Evolutionary conservation across 2,329 filamentous ascomycete genomes (phyloP).

Genomic region (Penicillium hordei): DNA sequence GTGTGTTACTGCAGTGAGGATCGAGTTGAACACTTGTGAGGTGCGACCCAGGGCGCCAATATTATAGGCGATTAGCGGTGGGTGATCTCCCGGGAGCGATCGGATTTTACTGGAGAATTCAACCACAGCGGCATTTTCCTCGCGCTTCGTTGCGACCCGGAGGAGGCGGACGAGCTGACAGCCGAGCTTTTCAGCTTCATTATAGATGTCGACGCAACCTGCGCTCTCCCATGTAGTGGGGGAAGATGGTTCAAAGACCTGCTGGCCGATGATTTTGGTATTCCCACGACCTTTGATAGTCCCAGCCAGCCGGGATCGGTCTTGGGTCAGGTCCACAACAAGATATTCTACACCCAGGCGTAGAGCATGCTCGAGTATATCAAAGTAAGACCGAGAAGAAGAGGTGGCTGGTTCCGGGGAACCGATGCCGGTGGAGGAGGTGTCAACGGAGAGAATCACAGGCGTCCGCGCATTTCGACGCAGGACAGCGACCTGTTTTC

Average conservation of each 20-base stretch:
- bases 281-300: conserved; percentile 38
- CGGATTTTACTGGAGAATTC: conserved; percentile 41
- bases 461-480: conserved; percentile 58
- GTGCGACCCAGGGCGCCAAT: conserved; percentile 42
- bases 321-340: conserved; percentile 37
- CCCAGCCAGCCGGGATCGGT: conserved; percentile 26
- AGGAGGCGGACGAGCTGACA: conserved; percentile 44
- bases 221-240: conserved; percentile 38
- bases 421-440: conserved; percentile 18
- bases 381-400: conserved; percentile 28
- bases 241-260: conserved; percentile 32
- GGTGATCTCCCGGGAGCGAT: conserved; percentile 31
- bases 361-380: conserved; percentile 42
- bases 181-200: conserved; percentile 38
- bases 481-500: conserved; percentile 58
- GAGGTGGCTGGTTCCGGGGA: conserved; percentile 9
- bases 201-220: conserved; percentile 33
- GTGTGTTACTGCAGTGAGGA: conserved; percentile 44
- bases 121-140: conserved; percentile 40
- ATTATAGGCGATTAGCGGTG: conserved; percentile 44
- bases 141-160: conserved; percentile 34
- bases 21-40: conserved; percentile 46
- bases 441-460: conserved; percentile 58
- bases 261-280: conserved; percentile 45
- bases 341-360: conserved; percentile 45